These are phyloP conservation scores for Cutaneotrichosporon sp. DNA, from an alignment of 1,284 basidiomycete genomes.

Conservation along the genomic window DNA sequence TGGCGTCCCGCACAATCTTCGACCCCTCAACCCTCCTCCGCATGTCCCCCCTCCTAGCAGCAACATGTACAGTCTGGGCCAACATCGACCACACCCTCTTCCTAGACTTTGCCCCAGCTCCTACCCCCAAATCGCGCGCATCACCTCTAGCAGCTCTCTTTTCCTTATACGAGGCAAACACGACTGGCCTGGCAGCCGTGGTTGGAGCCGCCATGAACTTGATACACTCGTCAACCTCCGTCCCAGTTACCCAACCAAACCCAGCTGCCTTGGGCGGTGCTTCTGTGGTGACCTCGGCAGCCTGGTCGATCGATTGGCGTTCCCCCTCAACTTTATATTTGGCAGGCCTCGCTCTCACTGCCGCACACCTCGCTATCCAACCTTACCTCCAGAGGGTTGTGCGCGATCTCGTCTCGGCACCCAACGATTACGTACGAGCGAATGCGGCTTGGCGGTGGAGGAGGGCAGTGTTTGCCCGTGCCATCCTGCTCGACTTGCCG, in stretches of 20 bases:
- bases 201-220: neutral
- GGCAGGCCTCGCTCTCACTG: slow-evolving; percentile 2
- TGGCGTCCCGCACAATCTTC: slow-evolving; percentile 5
- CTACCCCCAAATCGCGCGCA: neutral
- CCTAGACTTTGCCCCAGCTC: neutral
- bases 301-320: neutral
- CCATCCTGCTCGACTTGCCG: neutral
- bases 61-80: slow-evolving; percentile 5
- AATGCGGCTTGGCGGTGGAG: neutral
- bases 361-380: neutral
- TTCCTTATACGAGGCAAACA: slow-evolving; percentile 1
- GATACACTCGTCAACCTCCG: neutral
- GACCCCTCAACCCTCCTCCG: slow-evolving; percentile 5
- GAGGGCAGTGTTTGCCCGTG: neutral
- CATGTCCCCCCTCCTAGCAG: neutral
- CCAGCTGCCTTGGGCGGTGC: no score
- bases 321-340: neutral
- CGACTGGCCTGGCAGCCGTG: neutral
- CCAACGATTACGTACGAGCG: neutral
- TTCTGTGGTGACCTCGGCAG: no score
- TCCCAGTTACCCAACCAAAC: neutral
- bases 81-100: slow-evolving; percentile 8
- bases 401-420: neutral
- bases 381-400: slow-evolving; percentile 1
- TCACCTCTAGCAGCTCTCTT: slow-evolving; percentile 5